Percentiles rank a stretch among this genome's conserved stretches.
Conservation (phyloP, 164 flowering plant genomes). For the Dillenia turbinata region DNA sequence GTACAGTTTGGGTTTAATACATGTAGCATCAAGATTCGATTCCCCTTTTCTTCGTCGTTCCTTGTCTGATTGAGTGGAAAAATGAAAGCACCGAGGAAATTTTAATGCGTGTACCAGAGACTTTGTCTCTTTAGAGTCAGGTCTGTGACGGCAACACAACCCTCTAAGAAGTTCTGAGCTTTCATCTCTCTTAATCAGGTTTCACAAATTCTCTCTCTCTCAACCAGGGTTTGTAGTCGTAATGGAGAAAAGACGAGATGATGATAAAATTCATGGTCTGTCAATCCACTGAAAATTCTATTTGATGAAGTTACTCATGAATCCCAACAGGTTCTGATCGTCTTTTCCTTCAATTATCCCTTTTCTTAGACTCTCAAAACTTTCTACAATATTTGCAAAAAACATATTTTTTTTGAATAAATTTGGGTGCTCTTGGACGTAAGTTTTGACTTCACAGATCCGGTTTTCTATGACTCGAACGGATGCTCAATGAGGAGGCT, state of each 20-base stretch:
- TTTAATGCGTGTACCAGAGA: constrained; percentile 14
- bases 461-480: no score
- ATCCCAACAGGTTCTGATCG: constrained; percentile 5
- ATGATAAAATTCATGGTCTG: constrained; percentile 1
- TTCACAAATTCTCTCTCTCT: neutral
- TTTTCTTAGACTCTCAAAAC: no score
- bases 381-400: no score
- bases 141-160: constrained; percentile 24
- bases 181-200: neutral
- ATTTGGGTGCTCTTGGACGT: no score
- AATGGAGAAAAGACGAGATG: neutral
- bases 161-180: constrained; percentile 37
- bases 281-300: neutral
- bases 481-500: no score
- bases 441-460: no score
- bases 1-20: no score
- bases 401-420: no score
- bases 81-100: no score
- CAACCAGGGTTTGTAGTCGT: neutral
- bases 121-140: constrained; percentile 1
- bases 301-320: constrained; percentile 1
- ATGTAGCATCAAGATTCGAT: no score
- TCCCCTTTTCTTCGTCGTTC: no score
- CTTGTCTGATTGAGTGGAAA: no score
- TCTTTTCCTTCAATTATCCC: neutral